These are phyloP conservation scores for Tetrapisispora pingtungensis DNA, from an alignment of 805 yeast species.

Conservation along the genomic window DNA sequence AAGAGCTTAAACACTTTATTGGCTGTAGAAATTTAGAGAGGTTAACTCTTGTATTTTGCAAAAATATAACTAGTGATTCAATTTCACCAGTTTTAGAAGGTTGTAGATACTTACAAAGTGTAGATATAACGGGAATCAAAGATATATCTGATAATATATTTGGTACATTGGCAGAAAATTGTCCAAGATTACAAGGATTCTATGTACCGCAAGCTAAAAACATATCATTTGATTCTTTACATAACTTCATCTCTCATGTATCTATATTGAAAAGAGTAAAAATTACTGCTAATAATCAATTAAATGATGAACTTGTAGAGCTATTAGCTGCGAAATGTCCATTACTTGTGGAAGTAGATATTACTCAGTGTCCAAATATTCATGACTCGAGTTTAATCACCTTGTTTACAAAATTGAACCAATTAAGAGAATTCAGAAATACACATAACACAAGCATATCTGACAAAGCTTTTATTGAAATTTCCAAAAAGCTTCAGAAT, in stretches of 20 bases:
- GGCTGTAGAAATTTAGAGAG: slow-evolving; percentile 76
- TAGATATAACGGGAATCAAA: slow-evolving; percentile 75
- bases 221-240: slow-evolving; percentile 58
- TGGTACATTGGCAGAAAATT: slow-evolving; percentile 53
- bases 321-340: slow-evolving; percentile 64
- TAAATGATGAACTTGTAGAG: slow-evolving; percentile 54
- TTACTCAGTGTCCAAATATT: slow-evolving; percentile 70
- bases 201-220: slow-evolving; percentile 77
- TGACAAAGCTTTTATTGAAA: slow-evolving; percentile 45
- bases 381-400: slow-evolving; percentile 51
- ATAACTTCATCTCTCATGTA: slow-evolving; percentile 49
- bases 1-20: slow-evolving; percentile 45
- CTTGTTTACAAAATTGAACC: slow-evolving; percentile 53
- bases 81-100: slow-evolving; percentile 51
- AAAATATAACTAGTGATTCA: slow-evolving; percentile 48
- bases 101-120: slow-evolving; percentile 67
- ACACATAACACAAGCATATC: slow-evolving; percentile 63
- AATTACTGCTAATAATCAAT: slow-evolving; percentile 57
- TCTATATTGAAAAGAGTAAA: slow-evolving; percentile 74
- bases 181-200: slow-evolving; percentile 75
- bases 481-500: slow-evolving; percentile 26
- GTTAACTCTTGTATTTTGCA: slow-evolving; percentile 74
- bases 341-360: slow-evolving; percentile 77
- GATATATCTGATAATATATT: slow-evolving; percentile 64
- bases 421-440: slow-evolving; percentile 74